Evolutionary conservation across 768 basidiomycete genomes (phyloP).

Genomic region (Pleurotus cornucopiae): DNA sequence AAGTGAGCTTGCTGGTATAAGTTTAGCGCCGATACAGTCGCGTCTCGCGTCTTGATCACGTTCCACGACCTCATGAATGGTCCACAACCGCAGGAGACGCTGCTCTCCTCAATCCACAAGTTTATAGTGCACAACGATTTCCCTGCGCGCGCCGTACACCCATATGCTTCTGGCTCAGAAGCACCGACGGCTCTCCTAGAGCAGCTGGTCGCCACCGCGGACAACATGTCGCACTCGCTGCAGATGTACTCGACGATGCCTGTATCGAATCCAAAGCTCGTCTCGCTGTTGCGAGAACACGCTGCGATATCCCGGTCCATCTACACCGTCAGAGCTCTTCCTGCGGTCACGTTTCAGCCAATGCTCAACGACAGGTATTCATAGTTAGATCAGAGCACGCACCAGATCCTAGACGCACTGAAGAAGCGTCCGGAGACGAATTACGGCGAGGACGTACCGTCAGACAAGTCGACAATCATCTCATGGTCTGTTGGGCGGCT

Average conservation of each 20-base stretch:
- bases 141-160: constrained; percentile 34
- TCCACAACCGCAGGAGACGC: constrained; percentile 21
- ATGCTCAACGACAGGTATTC: constrained; percentile 15
- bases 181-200: constrained; percentile 41
- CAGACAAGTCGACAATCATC: constrained; percentile 37
- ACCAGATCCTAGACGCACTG: constrained; percentile 43
- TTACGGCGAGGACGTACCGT: constrained; percentile 65
- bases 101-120: constrained; percentile 40
- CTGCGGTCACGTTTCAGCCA: constrained; percentile 8
- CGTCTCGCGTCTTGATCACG: background rate
- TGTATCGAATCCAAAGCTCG: constrained; percentile 60
- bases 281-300: constrained; percentile 66
- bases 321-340: constrained; percentile 39
- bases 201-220: constrained; percentile 46
- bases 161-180: constrained; percentile 40
- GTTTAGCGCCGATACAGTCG: background rate
- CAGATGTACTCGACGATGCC: constrained; percentile 44
- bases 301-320: constrained; percentile 48
- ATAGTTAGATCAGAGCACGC: constrained; percentile 54
- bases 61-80: background rate
- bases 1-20: too few species aligned
- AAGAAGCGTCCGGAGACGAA: constrained; percentile 39
- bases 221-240: constrained; percentile 52
- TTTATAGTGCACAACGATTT: constrained; percentile 31
- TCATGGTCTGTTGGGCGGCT: constrained; percentile 60